A percentile compares a stretch with the other conserved stretches of the same genome.
phyloP scores from a whole-genome alignment of 306 rosid genomes.

The Cicer arietinum region DNA sequence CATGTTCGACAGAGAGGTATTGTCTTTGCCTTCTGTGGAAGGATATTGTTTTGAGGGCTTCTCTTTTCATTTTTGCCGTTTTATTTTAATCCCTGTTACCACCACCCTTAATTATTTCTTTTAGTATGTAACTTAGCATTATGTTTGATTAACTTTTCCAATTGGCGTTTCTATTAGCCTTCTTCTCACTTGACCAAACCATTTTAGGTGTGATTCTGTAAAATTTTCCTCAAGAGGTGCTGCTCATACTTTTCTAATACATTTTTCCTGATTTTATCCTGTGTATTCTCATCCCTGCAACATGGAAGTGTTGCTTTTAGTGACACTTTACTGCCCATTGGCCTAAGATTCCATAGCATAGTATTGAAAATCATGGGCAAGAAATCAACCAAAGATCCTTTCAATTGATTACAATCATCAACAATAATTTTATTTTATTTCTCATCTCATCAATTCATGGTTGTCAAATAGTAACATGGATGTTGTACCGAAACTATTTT shows the following conservation, averaged over 20 bases:
- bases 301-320: conserved; percentile 19
- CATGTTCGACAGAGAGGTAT: conserved; percentile 87
- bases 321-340: conserved; percentile 13
- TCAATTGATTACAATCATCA: conserved; percentile 32
- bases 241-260: not conserved
- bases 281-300: not conserved
- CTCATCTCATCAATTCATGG: conserved; percentile 28
- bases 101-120: conserved; percentile 16
- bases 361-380: conserved; percentile 11
- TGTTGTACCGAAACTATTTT: conserved; percentile 32
- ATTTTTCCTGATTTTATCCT: not conserved
- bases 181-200: conserved; percentile 13
- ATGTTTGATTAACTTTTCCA: not conserved
- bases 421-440: not conserved
- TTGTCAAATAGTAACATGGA: conserved; percentile 22
- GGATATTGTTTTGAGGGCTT: conserved; percentile 26
- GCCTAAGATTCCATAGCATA: conserved; percentile 9
- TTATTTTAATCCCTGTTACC: conserved; percentile 6
- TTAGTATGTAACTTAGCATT: conserved; percentile 21
- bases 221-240: conserved; percentile 1
- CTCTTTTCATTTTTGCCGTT: conserved; percentile 33
- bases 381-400: conserved; percentile 24
- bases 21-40: conserved; percentile 35
- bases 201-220: not conserved
- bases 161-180: not conserved